Evolutionary conservation across 306 rosid genomes (phyloP).

Genomic region (Citrullus colocynthis): DNA sequence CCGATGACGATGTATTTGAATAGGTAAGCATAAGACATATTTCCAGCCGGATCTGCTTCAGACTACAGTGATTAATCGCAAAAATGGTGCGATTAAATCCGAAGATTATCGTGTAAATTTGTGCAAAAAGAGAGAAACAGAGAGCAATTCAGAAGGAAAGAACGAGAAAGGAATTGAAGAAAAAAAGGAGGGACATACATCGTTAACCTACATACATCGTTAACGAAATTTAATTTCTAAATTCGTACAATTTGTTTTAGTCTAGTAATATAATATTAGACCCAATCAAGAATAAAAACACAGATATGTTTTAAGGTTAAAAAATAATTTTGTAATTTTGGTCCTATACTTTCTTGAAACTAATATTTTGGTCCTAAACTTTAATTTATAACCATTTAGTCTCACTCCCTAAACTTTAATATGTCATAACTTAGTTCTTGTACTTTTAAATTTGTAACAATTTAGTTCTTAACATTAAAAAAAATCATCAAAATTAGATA

Average conservation of each 20-base stretch:
- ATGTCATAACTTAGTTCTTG: no score
- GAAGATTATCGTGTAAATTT: background rate
- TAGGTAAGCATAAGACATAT: slow-evolving; percentile 87
- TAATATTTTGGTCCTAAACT: no score
- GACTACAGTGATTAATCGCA: background rate
- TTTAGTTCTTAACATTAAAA: no score
- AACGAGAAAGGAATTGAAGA: background rate
- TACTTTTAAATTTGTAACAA: no score
- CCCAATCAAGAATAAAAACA: no score
- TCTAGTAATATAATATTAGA: no score
- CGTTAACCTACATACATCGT: background rate
- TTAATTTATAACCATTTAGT: no score
- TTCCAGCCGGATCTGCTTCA: background rate
- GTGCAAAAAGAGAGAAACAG: background rate
- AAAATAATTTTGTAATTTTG: no score
- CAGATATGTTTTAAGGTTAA: no score
- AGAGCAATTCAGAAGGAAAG: background rate
- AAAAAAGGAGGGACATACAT: background rate
- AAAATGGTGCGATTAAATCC: background rate
- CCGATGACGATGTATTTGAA: slow-evolving; percentile 99
- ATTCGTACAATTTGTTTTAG: background rate
- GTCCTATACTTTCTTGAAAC: no score
- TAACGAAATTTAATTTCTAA: background rate
- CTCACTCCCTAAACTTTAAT: no score
- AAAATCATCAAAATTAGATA: no score